These are phyloP conservation scores for Eustoma russellianum DNA, from an alignment of 257 asterid species.

Conservation along the genomic window DNA sequence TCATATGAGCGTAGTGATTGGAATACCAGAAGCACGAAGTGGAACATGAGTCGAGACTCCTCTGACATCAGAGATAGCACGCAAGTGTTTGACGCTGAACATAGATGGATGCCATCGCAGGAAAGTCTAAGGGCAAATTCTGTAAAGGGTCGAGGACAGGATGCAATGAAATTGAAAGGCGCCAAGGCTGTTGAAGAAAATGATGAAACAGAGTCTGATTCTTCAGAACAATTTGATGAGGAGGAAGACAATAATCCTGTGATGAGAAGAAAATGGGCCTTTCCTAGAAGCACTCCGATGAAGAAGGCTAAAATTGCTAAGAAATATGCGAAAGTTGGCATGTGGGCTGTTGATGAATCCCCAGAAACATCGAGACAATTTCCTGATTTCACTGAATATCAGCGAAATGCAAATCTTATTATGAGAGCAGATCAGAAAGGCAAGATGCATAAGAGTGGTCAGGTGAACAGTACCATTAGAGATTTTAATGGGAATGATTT, in stretches of 20 bases:
- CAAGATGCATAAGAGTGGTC: conserved; percentile 59
- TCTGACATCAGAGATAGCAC: conserved; percentile 44
- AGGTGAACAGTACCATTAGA: conserved; percentile 28
- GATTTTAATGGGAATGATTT: conserved; percentile 32
- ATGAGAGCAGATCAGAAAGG: conserved; percentile 46
- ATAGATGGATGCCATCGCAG: conserved; percentile 34
- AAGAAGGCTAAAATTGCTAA: conserved; percentile 41
- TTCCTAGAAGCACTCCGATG: conserved; percentile 38
- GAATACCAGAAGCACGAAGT: conserved; percentile 48
- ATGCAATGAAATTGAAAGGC: conserved; percentile 35
- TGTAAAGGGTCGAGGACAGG: conserved; percentile 46
- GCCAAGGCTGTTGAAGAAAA: conserved; percentile 26
- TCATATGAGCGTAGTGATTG: conserved; percentile 33
- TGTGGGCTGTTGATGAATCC: conserved; percentile 39
- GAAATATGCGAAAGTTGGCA: conserved; percentile 42
- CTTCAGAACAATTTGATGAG: conserved; percentile 67
- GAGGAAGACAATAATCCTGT: conserved; percentile 73
- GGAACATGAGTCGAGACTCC: conserved; percentile 45
- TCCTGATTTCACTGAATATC: conserved; percentile 32
- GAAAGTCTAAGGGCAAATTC: conserved; percentile 36
- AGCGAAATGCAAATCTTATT: conserved; percentile 28
- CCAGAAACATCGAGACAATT: conserved; percentile 29
- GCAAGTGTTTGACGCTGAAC: conserved; percentile 38
- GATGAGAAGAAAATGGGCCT: conserved; percentile 98
- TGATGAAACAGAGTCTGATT: conserved; percentile 96